Percentiles rank a stretch among this genome's conserved stretches.
These are phyloP conservation scores for Coelastrella sp. DNA, from an alignment of 139 green algal species.

Conservation along the genomic window DNA sequence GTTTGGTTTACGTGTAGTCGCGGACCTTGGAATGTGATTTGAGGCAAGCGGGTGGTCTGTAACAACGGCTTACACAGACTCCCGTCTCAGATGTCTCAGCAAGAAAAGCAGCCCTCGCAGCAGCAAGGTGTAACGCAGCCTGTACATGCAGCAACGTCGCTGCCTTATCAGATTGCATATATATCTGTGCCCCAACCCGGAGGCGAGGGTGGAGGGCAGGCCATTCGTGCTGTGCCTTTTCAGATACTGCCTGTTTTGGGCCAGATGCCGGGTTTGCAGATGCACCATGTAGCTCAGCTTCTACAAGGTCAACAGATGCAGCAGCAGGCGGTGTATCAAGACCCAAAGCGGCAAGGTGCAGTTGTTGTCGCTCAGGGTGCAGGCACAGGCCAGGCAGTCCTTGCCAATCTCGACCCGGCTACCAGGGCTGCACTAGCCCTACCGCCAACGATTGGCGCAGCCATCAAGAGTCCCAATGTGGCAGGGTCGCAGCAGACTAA, in stretches of 20 bases:
- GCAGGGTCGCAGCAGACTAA: background rate
- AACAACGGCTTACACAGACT: background rate
- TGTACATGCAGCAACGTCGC: background rate
- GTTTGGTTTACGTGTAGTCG: too few species aligned
- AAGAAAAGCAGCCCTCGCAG: background rate
- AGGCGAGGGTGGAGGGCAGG: background rate
- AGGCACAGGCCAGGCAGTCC: background rate
- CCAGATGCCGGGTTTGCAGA: constrained; percentile 31
- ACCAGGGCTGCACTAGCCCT: constrained; percentile 18
- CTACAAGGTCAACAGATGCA: background rate
- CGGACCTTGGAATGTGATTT: too few species aligned
- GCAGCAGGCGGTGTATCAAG: background rate
- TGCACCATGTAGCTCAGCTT: constrained; percentile 18
- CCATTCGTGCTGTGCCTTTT: constrained; percentile 20
- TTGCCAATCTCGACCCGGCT: constrained; percentile 9
- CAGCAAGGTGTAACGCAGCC: background rate
- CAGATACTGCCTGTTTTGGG: constrained; percentile 17
- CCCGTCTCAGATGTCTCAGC: constrained; percentile 4
- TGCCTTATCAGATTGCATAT: constrained; percentile 36
- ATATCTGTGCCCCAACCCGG: constrained; percentile 3
- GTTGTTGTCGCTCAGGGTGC: constrained; percentile 11
- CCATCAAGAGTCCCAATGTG: background rate
- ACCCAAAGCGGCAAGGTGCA: background rate
- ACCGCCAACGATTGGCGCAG: constrained; percentile 3
- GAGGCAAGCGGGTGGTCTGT: background rate